phyloP scores from a whole-genome alignment of 345 rosid genomes.

The Odontarrhena argentea region DNA sequence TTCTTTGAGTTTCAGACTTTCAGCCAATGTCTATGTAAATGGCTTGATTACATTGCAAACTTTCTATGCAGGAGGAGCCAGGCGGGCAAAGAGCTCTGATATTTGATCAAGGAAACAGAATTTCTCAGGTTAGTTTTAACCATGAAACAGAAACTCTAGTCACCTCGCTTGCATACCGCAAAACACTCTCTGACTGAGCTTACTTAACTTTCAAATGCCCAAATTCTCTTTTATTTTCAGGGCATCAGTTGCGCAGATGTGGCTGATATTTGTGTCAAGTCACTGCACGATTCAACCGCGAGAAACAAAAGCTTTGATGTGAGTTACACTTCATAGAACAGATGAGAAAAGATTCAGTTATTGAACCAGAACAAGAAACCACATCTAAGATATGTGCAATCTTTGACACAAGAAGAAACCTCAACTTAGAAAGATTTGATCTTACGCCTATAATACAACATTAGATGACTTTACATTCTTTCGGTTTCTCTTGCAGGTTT shows the following conservation, averaged over 20 bases:
- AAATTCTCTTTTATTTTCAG: slow-evolving; percentile 37
- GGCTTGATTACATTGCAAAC: not conserved
- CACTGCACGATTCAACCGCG: slow-evolving; percentile 88
- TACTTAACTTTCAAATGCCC: not conserved
- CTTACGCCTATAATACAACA: not conserved
- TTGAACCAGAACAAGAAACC: not conserved
- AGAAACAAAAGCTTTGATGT: slow-evolving; percentile 97
- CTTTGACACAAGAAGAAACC: not conserved
- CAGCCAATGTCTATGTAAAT: slow-evolving; percentile 12
- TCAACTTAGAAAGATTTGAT: not conserved
- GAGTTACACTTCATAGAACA: slow-evolving; percentile 34
- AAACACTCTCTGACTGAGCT: not conserved
- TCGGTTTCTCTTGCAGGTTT: slow-evolving; percentile 58
- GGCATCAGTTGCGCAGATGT: slow-evolving; percentile 94
- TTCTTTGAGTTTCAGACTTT: slow-evolving; percentile 3
- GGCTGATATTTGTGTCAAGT: slow-evolving; percentile 91
- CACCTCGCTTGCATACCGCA: not conserved
- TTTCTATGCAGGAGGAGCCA: slow-evolving; percentile 79
- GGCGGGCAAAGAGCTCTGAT: slow-evolving; percentile 96
- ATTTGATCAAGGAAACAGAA: slow-evolving; percentile 95
- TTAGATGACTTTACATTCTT: slow-evolving; percentile 16
- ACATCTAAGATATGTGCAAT: slow-evolving; percentile 2
- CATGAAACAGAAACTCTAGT: not conserved
- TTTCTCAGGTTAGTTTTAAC: slow-evolving; percentile 63
- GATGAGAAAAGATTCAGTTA: not conserved